A percentile compares a stretch with the other conserved stretches of the same genome.
These are phyloP conservation scores for Schoenoplectus tabernaemontani DNA, from an alignment of 202 grass and related monocot genomes.

Conservation along the genomic window DNA sequence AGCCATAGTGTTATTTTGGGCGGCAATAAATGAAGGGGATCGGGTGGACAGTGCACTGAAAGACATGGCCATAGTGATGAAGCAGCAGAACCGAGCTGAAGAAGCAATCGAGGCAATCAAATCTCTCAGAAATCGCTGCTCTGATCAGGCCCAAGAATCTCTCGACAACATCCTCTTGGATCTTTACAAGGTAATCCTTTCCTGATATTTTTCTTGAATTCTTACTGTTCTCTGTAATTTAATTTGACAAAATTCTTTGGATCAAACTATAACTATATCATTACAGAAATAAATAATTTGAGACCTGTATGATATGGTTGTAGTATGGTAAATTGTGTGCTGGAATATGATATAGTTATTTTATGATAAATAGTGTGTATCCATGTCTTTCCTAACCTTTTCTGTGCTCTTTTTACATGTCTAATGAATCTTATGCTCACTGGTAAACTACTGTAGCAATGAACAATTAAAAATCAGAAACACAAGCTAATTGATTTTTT, in stretches of 20 bases:
- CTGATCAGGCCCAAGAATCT: slow-evolving; percentile 90
- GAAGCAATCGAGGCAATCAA: slow-evolving; percentile 97
- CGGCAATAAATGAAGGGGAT: slow-evolving; percentile 82
- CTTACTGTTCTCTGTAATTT: background rate
- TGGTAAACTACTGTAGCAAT: background rate
- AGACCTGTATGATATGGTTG: background rate
- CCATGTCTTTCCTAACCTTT: background rate
- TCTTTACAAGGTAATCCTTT: slow-evolving; percentile 64
- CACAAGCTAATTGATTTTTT: background rate
- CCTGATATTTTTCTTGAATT: background rate
- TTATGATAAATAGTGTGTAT: too few species aligned
- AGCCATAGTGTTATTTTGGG: slow-evolving; percentile 87
- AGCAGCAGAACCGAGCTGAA: slow-evolving; percentile 97
- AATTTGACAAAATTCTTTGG: background rate
- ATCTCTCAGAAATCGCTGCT: slow-evolving; percentile 77
- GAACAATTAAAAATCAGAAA: background rate
- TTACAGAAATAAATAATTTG: too few species aligned
- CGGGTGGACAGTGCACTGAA: slow-evolving; percentile 93
- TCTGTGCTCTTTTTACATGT: background rate
- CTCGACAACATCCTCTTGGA: slow-evolving; percentile 96
- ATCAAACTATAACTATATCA: too few species aligned
- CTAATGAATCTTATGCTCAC: background rate
- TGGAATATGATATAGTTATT: too few species aligned
- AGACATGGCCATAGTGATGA: slow-evolving; percentile 99
- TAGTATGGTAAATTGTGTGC: background rate